phyloP scores from a whole-genome alignment of 2,329 filamentous ascomycete species.

The Mariannaea sp. region DNA sequence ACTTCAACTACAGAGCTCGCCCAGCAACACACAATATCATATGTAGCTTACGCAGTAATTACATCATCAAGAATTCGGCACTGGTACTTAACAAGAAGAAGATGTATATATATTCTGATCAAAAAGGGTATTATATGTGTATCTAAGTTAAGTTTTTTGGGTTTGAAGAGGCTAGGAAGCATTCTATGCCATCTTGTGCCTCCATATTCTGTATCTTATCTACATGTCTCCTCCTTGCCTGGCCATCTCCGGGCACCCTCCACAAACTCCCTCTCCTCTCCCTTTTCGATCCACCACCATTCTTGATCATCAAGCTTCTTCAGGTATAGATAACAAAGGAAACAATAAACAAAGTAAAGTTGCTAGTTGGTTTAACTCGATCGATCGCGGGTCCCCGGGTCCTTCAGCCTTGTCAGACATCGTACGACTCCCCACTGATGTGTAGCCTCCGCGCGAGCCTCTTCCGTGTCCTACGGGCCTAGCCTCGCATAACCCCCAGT shows the following conservation, averaged over 20 bases:
- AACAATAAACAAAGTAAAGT: constrained; percentile 27
- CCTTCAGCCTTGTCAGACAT: constrained; percentile 38
- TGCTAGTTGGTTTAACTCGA: constrained; percentile 24
- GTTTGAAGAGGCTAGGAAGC: not conserved
- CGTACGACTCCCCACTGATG: constrained; percentile 38
- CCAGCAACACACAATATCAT: too few relatives aligned
- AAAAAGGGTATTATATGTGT: not conserved
- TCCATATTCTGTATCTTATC: constrained; percentile 30
- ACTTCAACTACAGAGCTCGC: too few relatives aligned
- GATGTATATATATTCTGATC: too few relatives aligned
- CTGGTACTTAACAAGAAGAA: too few relatives aligned
- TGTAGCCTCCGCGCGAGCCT: constrained; percentile 30
- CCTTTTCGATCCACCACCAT: constrained; percentile 10
- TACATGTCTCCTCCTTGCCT: constrained; percentile 2
- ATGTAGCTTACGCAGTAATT: too few relatives aligned
- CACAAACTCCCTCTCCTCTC: constrained; percentile 17
- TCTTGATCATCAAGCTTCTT: constrained; percentile 11
- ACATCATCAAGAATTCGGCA: too few relatives aligned
- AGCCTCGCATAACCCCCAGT: constrained; percentile 39
- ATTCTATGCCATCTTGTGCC: constrained; percentile 24
- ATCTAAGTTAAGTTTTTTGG: constrained; percentile 3
- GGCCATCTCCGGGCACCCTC: constrained; percentile 1
- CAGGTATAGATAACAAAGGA: constrained; percentile 35
- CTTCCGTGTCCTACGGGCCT: constrained; percentile 24
- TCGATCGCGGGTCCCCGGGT: constrained; percentile 24